Evolutionary conservation across 2,329 filamentous ascomycete genomes (phyloP).

Genomic region (Colletotrichum tropicale): DNA sequence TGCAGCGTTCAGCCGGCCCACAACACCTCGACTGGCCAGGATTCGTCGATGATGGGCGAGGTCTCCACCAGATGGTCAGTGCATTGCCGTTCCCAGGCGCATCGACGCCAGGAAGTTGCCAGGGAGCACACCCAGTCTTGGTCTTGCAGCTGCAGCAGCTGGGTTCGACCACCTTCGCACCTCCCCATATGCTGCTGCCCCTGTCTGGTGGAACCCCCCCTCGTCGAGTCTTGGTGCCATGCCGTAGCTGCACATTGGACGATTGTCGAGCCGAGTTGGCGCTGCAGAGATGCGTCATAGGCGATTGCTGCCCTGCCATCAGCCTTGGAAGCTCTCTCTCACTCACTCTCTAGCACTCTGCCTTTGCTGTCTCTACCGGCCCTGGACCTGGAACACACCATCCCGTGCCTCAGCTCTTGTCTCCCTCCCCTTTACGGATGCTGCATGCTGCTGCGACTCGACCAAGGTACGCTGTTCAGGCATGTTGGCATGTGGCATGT

Average conservation of each 20-base stretch:
- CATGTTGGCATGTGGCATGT: not conserved
- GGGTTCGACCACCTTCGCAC: not conserved
- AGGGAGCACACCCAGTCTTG: not conserved
- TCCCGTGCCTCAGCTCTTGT: not conserved
- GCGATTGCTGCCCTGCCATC: not conserved
- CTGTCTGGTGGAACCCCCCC: not conserved
- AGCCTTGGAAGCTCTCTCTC: not conserved
- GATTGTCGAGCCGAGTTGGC: not conserved
- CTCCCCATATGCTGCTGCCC: not conserved
- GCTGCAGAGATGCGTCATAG: constrained; percentile 13
- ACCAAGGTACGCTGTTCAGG: not conserved
- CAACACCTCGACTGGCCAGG: constrained; percentile 3
- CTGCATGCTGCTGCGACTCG: not conserved
- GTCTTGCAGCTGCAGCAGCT: not conserved
- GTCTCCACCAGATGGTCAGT: not conserved
- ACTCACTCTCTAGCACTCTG: not conserved
- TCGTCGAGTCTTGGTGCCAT: not conserved
- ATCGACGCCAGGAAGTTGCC: constrained; percentile 11
- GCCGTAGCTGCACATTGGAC: not conserved
- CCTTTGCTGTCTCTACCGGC: not conserved
- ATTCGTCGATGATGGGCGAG: not conserved
- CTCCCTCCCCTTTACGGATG: not conserved
- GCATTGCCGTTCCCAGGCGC: constrained; percentile 8
- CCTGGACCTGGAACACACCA: constrained; percentile 5
- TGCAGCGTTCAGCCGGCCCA: constrained; percentile 4